Percentiles rank a stretch among this genome's conserved stretches.
phyloP scores from a whole-genome alignment of 2,329 filamentous ascomycete species.

The Plenodomus biglobosus region DNA sequence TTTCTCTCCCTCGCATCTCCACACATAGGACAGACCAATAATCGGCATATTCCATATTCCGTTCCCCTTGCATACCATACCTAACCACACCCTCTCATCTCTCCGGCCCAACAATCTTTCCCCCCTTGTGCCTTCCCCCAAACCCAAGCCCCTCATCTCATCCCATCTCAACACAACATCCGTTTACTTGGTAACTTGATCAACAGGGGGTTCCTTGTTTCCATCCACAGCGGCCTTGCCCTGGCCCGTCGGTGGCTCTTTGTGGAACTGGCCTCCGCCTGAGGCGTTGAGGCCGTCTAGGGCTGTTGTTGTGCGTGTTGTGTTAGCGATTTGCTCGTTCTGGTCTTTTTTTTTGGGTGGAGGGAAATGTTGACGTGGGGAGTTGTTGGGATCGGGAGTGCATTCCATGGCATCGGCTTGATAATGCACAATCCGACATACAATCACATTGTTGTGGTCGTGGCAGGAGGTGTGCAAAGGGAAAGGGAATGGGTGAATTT shows the following conservation, averaged over 20 bases:
- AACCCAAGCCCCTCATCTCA: background rate
- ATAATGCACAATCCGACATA: too few relatives aligned
- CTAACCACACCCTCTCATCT: too few relatives aligned
- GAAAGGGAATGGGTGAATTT: constrained; percentile 10
- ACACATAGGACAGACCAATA: too few relatives aligned
- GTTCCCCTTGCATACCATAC: too few relatives aligned
- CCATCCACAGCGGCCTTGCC: constrained; percentile 15
- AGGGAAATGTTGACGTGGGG: too few relatives aligned
- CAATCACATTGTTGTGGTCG: background rate
- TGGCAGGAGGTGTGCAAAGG: background rate
- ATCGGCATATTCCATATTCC: too few relatives aligned
- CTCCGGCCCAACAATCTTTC: too few relatives aligned
- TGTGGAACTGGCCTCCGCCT: constrained; percentile 33
- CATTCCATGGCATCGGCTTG: too few relatives aligned
- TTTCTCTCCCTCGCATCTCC: too few relatives aligned
- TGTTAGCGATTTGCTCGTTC: too few relatives aligned
- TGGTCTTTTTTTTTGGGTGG: too few relatives aligned
- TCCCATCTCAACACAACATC: background rate
- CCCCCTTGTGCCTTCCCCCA: background rate
- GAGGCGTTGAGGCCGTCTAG: constrained; percentile 41
- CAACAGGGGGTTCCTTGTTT: constrained; percentile 23
- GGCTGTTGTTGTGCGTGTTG: constrained; percentile 16
- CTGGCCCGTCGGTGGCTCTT: constrained; percentile 16
- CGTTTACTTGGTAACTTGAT: constrained; percentile 23
- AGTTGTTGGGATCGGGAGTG: too few relatives aligned